Percentiles rank a stretch among this genome's conserved stretches.
phyloP scores from a whole-genome alignment of 129 eudicot species.

The Helichrysum umbraculigerum region DNA sequence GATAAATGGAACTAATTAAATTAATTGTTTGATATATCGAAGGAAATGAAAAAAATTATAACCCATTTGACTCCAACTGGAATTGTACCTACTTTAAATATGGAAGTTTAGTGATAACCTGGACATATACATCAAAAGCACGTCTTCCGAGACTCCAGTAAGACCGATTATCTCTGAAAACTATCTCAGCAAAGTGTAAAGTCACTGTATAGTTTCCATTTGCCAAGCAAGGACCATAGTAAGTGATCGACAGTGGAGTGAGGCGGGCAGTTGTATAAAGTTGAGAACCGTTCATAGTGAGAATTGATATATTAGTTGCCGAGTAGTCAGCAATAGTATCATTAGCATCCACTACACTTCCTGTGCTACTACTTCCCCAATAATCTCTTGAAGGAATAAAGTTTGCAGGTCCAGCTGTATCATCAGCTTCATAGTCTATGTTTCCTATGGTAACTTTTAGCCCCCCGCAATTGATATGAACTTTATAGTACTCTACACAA shows the following conservation, averaged over 20 bases:
- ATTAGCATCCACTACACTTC: slow-evolving; percentile 30
- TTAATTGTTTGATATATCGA: no score
- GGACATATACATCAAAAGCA: slow-evolving; percentile 66
- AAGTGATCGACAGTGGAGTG: slow-evolving; percentile 58
- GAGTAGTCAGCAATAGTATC: neutral
- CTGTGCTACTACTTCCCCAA: slow-evolving; percentile 69
- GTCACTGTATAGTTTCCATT: slow-evolving; percentile 63
- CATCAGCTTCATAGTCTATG: slow-evolving; percentile 38
- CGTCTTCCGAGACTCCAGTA: slow-evolving; percentile 63
- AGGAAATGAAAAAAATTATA: no score
- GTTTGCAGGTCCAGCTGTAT: slow-evolving; percentile 37
- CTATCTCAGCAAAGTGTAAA: slow-evolving; percentile 69
- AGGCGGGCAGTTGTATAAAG: slow-evolving; percentile 51
- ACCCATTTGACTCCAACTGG: no score
- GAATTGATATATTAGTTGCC: slow-evolving; percentile 34
- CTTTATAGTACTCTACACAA: slow-evolving; percentile 30
- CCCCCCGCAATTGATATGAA: slow-evolving; percentile 65
- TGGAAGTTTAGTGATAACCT: slow-evolving; percentile 29
- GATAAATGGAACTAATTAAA: no score
- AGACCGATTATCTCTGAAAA: slow-evolving; percentile 42
- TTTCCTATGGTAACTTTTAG: slow-evolving; percentile 27
- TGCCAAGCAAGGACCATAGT: slow-evolving; percentile 60
- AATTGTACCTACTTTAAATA: no score
- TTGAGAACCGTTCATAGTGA: slow-evolving; percentile 34
- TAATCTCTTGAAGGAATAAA: slow-evolving; percentile 14